phyloP scores from a whole-genome alignment of 768 basidiomycete species.

The Calocera viscosa region DNA sequence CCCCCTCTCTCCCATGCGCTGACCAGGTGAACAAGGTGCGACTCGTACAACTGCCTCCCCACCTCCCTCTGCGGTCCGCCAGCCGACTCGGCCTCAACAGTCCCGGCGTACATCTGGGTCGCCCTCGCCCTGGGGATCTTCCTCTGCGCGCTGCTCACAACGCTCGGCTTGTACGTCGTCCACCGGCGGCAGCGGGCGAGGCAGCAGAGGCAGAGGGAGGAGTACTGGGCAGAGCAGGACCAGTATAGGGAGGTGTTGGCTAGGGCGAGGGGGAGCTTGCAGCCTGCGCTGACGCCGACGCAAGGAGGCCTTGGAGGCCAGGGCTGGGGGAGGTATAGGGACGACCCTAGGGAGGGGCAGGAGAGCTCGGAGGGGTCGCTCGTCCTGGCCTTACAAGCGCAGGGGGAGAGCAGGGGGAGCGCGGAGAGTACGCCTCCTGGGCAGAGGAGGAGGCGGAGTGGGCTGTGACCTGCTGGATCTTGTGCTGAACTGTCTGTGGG shows the following conservation, averaged over 20 bases:
- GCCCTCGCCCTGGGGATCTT: neutral
- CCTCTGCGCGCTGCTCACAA: neutral
- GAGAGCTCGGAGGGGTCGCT: neutral
- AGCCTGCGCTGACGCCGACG: neutral
- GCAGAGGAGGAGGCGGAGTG: neutral
- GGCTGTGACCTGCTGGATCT: neutral
- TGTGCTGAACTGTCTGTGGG: neutral
- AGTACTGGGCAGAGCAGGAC: neutral
- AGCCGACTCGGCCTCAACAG: neutral
- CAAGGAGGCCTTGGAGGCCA: no score
- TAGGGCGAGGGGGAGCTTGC: neutral
- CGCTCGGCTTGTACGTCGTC: neutral
- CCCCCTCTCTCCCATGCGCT: neutral
- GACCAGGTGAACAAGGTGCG: neutral
- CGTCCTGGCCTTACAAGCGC: neutral
- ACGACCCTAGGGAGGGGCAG: neutral
- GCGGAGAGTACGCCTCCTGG: neutral
- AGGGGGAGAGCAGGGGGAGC: neutral
- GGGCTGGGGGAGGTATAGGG: neutral
- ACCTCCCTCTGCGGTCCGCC: neutral
- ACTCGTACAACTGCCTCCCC: slow-evolving; percentile 1
- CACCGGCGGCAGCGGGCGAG: neutral
- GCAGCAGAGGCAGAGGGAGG: neutral
- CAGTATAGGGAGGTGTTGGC: neutral
- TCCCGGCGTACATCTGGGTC: neutral